A percentile compares a stretch with the other conserved stretches of the same genome.
These are phyloP conservation scores for Trichoderma endophyticum DNA, from an alignment of 2,329 filamentous ascomycete genomes.

Conservation along the genomic window DNA sequence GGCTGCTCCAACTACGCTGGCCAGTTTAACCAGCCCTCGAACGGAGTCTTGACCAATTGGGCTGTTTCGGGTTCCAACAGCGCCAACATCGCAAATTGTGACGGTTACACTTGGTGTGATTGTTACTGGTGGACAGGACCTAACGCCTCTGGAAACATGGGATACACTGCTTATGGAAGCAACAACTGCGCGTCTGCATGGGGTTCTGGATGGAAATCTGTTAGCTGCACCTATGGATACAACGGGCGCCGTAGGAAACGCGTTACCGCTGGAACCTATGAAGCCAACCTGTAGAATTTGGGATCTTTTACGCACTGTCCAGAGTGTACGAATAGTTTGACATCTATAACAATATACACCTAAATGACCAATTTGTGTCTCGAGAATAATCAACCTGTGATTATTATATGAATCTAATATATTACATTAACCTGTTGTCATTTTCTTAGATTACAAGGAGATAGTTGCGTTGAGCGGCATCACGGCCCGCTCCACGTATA, in stretches of 20 bases:
- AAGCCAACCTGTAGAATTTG: background rate
- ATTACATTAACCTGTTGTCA: background rate
- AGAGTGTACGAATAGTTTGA: background rate
- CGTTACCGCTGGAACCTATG: background rate
- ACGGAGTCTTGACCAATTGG: background rate
- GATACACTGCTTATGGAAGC: background rate
- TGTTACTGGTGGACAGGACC: background rate
- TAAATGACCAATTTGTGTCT: background rate
- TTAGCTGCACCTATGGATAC: background rate
- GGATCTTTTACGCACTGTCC: background rate
- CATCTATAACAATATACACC: background rate
- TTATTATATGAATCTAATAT: background rate
- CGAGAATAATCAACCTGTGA: background rate
- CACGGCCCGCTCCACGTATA: too few relatives aligned
- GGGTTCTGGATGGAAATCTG: background rate
- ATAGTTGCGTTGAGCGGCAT: too few relatives aligned
- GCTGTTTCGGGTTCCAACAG: background rate
- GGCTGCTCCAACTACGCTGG: background rate
- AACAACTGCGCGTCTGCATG: background rate
- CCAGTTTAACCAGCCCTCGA: background rate
- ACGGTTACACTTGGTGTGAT: background rate
- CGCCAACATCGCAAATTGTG: background rate
- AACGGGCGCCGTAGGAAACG: background rate
- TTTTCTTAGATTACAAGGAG: too few relatives aligned
- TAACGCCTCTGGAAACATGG: background rate